phyloP scores from a whole-genome alignment of 768 basidiomycete species.

The Paxillus rubicundulus region DNA sequence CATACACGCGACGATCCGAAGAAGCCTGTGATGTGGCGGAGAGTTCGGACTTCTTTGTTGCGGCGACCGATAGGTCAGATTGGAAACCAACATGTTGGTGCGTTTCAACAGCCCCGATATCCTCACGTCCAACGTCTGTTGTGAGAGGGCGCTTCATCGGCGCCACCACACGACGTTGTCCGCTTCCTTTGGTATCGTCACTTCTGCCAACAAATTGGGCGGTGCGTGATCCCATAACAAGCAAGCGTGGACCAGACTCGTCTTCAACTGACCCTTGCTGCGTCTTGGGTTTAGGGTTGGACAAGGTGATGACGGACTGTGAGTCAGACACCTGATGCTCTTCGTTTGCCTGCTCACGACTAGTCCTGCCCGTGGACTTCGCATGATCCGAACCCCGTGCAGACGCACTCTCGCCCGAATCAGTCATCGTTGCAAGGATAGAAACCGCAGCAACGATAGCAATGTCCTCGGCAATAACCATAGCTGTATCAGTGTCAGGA shows the following conservation, averaged over 20 bases:
- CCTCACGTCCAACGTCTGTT: background rate
- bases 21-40: background rate
- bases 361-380: background rate
- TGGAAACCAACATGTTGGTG: background rate
- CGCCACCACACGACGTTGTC: background rate
- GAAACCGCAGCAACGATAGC: background rate
- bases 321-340: background rate
- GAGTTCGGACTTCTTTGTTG: background rate
- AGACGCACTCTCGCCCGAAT: background rate
- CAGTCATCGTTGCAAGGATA: background rate
- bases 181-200: background rate
- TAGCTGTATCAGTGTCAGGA: background rate
- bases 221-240: background rate
- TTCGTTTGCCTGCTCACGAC: background rate
- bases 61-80: too few species aligned
- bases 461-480: background rate
- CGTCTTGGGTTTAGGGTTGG: background rate
- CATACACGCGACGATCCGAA: background rate
- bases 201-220: background rate
- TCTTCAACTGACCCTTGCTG: background rate
- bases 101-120: background rate
- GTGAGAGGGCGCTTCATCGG: background rate
- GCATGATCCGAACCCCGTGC: background rate
- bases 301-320: conserved; percentile 5
- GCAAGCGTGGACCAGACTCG: background rate